Evolutionary conservation across 140 eudicot species (phyloP).

Genomic region (Erigeron philadelphicus): DNA sequence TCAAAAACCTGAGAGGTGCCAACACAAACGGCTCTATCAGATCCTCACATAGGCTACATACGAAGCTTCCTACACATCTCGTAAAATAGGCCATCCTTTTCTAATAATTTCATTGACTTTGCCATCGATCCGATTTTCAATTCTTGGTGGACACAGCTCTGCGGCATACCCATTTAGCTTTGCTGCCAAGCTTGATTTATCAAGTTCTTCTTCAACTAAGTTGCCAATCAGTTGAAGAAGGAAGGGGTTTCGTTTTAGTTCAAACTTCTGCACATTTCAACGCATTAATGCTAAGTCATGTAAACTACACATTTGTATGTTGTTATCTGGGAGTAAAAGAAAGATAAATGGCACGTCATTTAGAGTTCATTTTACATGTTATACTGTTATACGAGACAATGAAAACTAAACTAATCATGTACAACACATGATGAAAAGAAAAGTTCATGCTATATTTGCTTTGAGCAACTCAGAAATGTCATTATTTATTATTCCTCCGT

Average conservation of each 20-base stretch:
- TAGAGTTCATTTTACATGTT: too few species aligned
- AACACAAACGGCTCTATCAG: neutral
- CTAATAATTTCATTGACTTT: slow-evolving; percentile 61
- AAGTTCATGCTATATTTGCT: neutral
- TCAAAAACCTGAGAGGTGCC: neutral
- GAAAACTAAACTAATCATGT: neutral
- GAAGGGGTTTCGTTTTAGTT: slow-evolving; percentile 74
- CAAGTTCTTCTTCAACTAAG: slow-evolving; percentile 79
- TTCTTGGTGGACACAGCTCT: slow-evolving; percentile 72
- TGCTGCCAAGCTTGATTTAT: slow-evolving; percentile 69
- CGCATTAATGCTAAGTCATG: neutral
- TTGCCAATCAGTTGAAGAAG: slow-evolving; percentile 91
- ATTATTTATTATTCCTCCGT: neutral
- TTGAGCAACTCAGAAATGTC: neutral
- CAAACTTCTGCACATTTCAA: slow-evolving; percentile 61
- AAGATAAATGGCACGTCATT: too few species aligned
- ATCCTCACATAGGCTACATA: slow-evolving; percentile 8
- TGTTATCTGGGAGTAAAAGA: neutral
- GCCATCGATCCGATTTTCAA: slow-evolving; percentile 65
- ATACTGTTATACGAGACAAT: too few species aligned
- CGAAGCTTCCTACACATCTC: slow-evolving; percentile 41
- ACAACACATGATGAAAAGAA: neutral
- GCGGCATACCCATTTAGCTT: slow-evolving; percentile 87
- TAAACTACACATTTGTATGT: neutral
- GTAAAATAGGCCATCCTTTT: slow-evolving; percentile 88